These are phyloP conservation scores for Paecilomyces sp. DNA, from an alignment of 2,329 filamentous ascomycete genomes.

Conservation along the genomic window DNA sequence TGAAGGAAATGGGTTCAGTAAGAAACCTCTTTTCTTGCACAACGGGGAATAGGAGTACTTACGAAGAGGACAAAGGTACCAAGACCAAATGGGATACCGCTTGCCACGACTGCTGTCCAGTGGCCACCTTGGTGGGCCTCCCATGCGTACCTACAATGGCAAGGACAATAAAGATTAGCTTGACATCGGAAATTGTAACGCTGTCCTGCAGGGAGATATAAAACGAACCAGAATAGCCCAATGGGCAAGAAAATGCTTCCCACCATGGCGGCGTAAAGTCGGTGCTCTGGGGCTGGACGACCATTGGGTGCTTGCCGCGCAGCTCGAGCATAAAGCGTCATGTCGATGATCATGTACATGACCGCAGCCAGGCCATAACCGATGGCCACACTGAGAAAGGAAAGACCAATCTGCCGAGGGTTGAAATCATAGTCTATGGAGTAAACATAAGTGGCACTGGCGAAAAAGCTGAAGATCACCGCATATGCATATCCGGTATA, in stretches of 20 bases:
- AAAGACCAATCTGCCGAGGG: conserved; percentile 60
- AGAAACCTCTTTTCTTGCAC: not conserved
- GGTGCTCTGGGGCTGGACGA: conserved; percentile 11
- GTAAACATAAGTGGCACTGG: conserved; percentile 76
- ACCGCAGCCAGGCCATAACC: conserved; percentile 46
- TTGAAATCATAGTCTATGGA: conserved; percentile 41
- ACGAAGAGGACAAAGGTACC: conserved; percentile 6
- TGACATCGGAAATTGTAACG: not conserved
- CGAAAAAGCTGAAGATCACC: conserved; percentile 75
- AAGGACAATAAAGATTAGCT: not conserved
- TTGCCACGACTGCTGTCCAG: conserved; percentile 2
- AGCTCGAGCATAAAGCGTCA: conserved; percentile 4
- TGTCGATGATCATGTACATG: conserved; percentile 14
- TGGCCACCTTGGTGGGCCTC: not conserved
- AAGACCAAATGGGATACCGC: conserved; percentile 6
- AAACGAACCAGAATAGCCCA: conserved; percentile 6
- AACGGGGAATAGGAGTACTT: not conserved
- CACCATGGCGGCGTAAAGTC: conserved; percentile 12
- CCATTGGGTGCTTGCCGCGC: not conserved
- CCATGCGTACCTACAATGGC: conserved; percentile 6
- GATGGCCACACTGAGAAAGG: conserved; percentile 71
- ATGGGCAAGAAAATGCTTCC: conserved; percentile 12
- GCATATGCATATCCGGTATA: conserved; percentile 71
- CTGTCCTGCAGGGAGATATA: not conserved
- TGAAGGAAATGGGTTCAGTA: not conserved